Base-by-base conservation (phyloP, 2,329 filamentous ascomycete genomes). In the Fusarium sp. region DNA sequence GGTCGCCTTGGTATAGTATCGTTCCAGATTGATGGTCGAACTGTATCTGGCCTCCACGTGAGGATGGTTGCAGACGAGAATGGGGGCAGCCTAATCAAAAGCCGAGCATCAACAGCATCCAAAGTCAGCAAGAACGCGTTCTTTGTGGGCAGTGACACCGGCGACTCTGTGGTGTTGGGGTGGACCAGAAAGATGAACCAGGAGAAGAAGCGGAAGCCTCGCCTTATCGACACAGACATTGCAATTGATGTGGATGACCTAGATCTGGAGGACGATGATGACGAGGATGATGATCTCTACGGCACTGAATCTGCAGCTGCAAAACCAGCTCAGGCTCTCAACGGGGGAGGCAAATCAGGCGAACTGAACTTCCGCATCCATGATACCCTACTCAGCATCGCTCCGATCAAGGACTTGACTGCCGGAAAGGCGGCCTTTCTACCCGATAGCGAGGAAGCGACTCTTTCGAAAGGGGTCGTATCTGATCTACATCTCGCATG, bases 11-110 rank as follows among this genome's bases (percentile, higher is more conserved):
- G 88, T 11, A 85, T 96, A 22, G 79, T 98, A 14, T 90, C 87
- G 17, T 97, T 99, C 81, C 90, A 89, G 55, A 87, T 97, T 63
- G 94, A 97, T 76, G 96, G 96, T 17, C 88, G 96, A 55, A 96
- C 92, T 4, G 93, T 99, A 3, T 97, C 94, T 25, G 94, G 93
- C 2, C 84, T 99, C 63, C 88, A 86, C n/a, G 80, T 99, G 53
- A 88, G 87, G 66, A 79, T 87, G 39, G 82, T 97, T 7, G 75
- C 86, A 6, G 73, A 81, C 39, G 88, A 92, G 54, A 83, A 85
- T 23, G 91, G 92, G 11, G 90, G 91, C 9, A 76, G 80, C 30
- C 65, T 92, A 11, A 75, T 96, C 59, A 85, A 85, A 48, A 84
- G 85, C 41, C 81, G 85, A 22, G 86, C 90, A 25, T 90, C 93